Conservation (phyloP, 2,329 filamentous ascomycete genomes). For the Cladosporium sp. region DNA sequence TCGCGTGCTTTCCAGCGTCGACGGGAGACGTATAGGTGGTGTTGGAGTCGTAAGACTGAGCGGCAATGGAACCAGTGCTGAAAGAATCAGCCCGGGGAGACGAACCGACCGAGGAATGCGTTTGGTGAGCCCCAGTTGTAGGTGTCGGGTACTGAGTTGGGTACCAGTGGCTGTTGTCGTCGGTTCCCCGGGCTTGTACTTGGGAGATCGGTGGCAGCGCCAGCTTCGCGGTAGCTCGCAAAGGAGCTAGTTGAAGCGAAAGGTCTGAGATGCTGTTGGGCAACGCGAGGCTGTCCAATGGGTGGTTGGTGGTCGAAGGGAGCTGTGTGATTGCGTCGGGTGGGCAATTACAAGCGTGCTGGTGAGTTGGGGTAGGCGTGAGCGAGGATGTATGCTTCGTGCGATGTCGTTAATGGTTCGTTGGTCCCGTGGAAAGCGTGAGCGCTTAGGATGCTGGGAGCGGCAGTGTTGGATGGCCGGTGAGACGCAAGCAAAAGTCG, state of each 20-base stretch:
- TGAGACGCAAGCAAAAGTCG: constrained; percentile 20
- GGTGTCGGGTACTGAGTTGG: constrained; percentile 18
- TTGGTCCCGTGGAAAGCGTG: constrained; percentile 18
- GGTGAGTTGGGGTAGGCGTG: background rate
- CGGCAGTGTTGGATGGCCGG: constrained; percentile 10
- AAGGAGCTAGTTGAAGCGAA: constrained; percentile 13
- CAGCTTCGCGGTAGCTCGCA: constrained; percentile 76
- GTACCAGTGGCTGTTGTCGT: constrained; percentile 40
- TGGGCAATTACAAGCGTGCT: background rate
- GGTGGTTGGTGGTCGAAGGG: background rate
- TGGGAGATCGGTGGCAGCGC: constrained; percentile 86
- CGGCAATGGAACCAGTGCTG: constrained; percentile 56
- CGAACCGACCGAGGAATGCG: constrained; percentile 68
- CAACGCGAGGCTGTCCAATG: constrained; percentile 19
- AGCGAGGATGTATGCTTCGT: constrained; percentile 7
- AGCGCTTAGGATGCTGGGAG: constrained; percentile 13
- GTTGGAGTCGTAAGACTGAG: constrained; percentile 50
- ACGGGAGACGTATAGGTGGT: constrained; percentile 58
- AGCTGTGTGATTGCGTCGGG: background rate
- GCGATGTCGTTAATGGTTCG: constrained; percentile 17
- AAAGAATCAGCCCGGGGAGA: constrained; percentile 77
- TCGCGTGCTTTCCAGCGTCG: constrained; percentile 39
- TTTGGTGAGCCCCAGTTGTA: constrained; percentile 41
- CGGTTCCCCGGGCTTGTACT: constrained; percentile 77
- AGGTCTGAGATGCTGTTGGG: background rate